phyloP scores from a whole-genome alignment of 495 filamentous ascomycete species.

The Copromyces sp. region DNA sequence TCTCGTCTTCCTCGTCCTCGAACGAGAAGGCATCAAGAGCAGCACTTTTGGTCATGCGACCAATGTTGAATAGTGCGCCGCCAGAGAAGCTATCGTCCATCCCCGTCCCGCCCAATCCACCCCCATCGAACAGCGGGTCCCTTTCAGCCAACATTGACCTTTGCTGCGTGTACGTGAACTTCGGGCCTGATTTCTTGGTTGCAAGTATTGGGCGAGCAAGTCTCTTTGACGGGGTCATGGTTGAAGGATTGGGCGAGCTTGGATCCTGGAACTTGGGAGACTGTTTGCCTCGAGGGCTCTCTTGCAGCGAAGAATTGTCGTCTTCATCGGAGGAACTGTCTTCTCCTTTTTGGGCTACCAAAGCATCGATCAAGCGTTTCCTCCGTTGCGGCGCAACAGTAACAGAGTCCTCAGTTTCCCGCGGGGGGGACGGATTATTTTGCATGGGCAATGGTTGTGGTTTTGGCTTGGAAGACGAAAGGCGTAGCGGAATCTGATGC shows the following conservation, averaged over 20 bases:
- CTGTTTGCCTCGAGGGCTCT: neutral
- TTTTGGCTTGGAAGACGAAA: slow-evolving; percentile 13
- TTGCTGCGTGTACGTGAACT: slow-evolving; percentile 41
- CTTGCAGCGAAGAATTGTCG: slow-evolving; percentile 2
- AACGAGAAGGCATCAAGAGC: slow-evolving; percentile 18
- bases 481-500: slow-evolving; percentile 31
- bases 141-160: slow-evolving; percentile 38
- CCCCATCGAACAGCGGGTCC: slow-evolving; percentile 20
- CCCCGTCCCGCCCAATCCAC: slow-evolving; percentile 16
- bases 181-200: slow-evolving; percentile 20
- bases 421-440: slow-evolving; percentile 7
- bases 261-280: slow-evolving; percentile 7
- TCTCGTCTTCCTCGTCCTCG: slow-evolving; percentile 42
- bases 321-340: slow-evolving; percentile 14
- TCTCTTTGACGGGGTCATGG: neutral
- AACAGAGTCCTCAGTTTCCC: neutral
- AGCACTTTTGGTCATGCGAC: slow-evolving; percentile 23
- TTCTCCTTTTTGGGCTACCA: slow-evolving; percentile 34
- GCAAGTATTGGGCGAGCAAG: slow-evolving; percentile 8
- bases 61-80: slow-evolving; percentile 31
- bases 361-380: slow-evolving; percentile 44
- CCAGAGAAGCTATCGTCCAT: slow-evolving; percentile 20
- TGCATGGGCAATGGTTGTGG: slow-evolving; percentile 3
- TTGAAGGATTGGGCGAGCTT: slow-evolving; percentile 7
- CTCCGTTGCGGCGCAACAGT: slow-evolving; percentile 15